These are phyloP conservation scores for sorghum (Sorghum bicolor) DNA, from an alignment of 176 grass and related monocot species.

Conservation along the genomic window DNA sequence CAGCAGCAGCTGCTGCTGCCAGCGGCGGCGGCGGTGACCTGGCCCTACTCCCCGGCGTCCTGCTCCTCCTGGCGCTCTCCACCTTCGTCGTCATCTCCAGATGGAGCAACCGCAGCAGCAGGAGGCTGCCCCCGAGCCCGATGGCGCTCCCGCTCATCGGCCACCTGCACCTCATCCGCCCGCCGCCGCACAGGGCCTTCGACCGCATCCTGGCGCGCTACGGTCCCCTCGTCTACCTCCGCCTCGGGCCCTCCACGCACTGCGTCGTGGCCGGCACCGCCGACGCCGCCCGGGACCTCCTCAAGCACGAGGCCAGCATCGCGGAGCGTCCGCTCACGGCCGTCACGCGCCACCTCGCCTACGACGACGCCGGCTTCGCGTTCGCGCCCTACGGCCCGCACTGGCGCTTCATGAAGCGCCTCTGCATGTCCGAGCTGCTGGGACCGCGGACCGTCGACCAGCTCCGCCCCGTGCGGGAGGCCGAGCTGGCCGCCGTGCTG, in stretches of 20 bases:
- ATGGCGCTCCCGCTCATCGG: constrained; percentile 38
- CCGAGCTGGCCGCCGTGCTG: constrained; percentile 41
- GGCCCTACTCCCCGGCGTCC: neutral
- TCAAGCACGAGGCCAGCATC: constrained; percentile 45
- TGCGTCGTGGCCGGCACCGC: constrained; percentile 43
- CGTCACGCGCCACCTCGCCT: constrained; percentile 45
- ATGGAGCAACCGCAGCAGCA: neutral
- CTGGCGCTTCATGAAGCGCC: constrained; percentile 66
- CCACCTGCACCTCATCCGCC: constrained; percentile 51
- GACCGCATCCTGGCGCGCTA: constrained; percentile 29
- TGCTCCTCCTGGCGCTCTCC: constrained; percentile 12
- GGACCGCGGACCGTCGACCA: constrained; percentile 50
- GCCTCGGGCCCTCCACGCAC: constrained; percentile 53
- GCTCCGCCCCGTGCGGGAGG: constrained; percentile 44
- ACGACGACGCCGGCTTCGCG: constrained; percentile 48
- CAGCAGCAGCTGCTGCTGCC: neutral
- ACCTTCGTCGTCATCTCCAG: neutral
- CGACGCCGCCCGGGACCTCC: constrained; percentile 32
- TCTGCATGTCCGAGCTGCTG: constrained; percentile 71
- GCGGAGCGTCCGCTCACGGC: constrained; percentile 29
- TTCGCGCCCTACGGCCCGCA: constrained; percentile 62
- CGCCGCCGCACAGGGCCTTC: constrained; percentile 42
- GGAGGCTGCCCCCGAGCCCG: constrained; percentile 40
- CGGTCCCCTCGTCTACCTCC: constrained; percentile 49
- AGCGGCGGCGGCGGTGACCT: neutral